Conservation (phyloP, 2,329 filamentous ascomycete species). For the Hypoxylon sp. region DNA sequence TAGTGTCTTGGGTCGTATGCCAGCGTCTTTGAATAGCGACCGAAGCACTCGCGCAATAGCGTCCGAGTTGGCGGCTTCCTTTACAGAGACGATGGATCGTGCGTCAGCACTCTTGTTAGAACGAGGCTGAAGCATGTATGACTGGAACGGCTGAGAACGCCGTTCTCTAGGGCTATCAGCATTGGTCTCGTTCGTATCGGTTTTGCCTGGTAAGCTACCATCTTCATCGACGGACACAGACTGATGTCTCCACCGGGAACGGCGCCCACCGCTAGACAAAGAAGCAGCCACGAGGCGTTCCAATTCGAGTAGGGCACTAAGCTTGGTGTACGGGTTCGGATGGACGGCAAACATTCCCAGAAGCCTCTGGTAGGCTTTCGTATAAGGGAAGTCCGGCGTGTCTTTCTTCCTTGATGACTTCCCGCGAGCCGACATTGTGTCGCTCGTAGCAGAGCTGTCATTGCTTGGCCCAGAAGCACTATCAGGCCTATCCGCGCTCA, state of each 20-base stretch:
- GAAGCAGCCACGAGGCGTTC: slow-evolving; percentile 86
- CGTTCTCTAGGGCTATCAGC: slow-evolving; percentile 80
- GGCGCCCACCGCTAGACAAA: slow-evolving; percentile 69
- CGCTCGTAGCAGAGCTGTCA: slow-evolving; percentile 60
- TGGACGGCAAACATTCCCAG: slow-evolving; percentile 90
- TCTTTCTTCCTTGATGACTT: slow-evolving; percentile 54
- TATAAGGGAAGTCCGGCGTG: slow-evolving; percentile 79
- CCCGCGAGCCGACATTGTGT: slow-evolving; percentile 56
- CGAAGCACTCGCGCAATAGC: slow-evolving; percentile 77
- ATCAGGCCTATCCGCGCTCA: slow-evolving; percentile 58
- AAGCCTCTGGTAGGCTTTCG: slow-evolving; percentile 82
- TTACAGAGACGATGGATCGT: slow-evolving; percentile 64
- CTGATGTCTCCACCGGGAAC: slow-evolving; percentile 59
- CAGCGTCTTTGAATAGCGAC: slow-evolving; percentile 75
- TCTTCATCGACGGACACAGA: slow-evolving; percentile 56
- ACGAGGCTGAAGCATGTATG: slow-evolving; percentile 54
- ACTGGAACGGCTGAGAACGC: slow-evolving; percentile 69
- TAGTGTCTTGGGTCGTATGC: slow-evolving; percentile 81
- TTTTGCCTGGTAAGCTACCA: slow-evolving; percentile 52
- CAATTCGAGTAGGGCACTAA: slow-evolving; percentile 86
- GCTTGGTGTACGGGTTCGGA: slow-evolving; percentile 87
- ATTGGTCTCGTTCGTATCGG: slow-evolving; percentile 72
- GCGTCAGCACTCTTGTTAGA: slow-evolving; percentile 64
- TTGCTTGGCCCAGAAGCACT: slow-evolving; percentile 58
- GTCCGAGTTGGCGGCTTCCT: slow-evolving; percentile 68